Percentiles rank a stretch among this genome's conserved stretches.
Evolutionary conservation across 768 basidiomycete species (phyloP).

Genomic region (Mrakia blollopis): DNA sequence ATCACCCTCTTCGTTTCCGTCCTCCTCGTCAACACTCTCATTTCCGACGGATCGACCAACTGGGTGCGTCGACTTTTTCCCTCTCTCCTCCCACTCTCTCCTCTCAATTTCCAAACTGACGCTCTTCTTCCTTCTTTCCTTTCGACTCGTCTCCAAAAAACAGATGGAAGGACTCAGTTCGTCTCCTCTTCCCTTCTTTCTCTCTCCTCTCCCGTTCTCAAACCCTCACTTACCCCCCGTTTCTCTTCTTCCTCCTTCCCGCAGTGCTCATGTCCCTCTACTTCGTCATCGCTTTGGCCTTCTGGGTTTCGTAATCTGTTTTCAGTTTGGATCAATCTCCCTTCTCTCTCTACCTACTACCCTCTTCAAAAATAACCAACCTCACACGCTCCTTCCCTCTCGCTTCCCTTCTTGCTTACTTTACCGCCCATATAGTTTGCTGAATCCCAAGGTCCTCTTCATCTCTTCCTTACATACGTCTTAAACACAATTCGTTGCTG

Average conservation of each 20-base stretch:
- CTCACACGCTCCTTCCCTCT: no score
- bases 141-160: no score
- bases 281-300: conserved; percentile 29
- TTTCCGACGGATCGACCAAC: conserved; percentile 42
- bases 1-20: conserved; percentile 39
- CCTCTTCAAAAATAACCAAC: no score
- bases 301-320: conserved; percentile 19
- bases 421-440: no score
- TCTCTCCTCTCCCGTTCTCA: not conserved
- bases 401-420: no score
- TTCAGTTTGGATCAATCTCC: no score
- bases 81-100: not conserved
- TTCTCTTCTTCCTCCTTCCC: not conserved
- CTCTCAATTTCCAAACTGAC: not conserved
- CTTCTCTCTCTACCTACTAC: not conserved
- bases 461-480: no score
- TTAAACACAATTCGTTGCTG: no score
- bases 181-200: not conserved
- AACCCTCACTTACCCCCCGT: not conserved
- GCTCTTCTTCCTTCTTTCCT: not conserved
- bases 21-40: conserved; percentile 42
- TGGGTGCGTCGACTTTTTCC: not conserved
- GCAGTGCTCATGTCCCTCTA: conserved; percentile 41
- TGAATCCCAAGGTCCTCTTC: no score
- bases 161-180: conserved; percentile 39